Evolutionary conservation across 2,329 filamentous ascomycete species (phyloP).

Genomic region (Setomelanomma holmii): DNA sequence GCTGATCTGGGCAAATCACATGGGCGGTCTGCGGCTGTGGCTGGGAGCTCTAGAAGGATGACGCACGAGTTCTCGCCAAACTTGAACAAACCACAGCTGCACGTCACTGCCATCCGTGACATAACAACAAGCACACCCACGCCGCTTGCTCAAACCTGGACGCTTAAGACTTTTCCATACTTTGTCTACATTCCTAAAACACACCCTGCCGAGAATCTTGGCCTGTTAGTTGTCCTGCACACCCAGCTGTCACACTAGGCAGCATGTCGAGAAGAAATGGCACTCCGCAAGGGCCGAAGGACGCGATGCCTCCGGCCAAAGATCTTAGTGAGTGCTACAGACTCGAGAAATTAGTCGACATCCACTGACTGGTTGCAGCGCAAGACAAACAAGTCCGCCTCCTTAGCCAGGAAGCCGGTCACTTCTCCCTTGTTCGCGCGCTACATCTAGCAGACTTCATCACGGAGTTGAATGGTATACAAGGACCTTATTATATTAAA

Average conservation of each 20-base stretch:
- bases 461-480: conserved; percentile 75
- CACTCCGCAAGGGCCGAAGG: conserved; percentile 58
- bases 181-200: conserved; percentile 1
- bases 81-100: conserved; percentile 7
- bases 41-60: conserved; percentile 10
- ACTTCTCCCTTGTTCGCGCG: conserved; percentile 68
- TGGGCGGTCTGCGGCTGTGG: conserved; percentile 7
- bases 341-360: background rate
- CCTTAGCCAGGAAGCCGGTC: conserved; percentile 72
- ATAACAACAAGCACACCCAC: conserved; percentile 4
- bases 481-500: background rate
- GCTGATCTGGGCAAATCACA: conserved; percentile 15
- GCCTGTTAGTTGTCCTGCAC: background rate
- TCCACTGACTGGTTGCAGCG: conserved; percentile 52
- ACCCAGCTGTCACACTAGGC: background rate
- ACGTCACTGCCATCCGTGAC: conserved; percentile 7
- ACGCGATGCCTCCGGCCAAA: conserved; percentile 43
- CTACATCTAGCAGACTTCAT: conserved; percentile 85
- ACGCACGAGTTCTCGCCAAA: conserved; percentile 15
- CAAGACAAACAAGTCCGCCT: conserved; percentile 79
- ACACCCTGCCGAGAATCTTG: conserved; percentile 8
- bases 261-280: conserved; percentile 70
- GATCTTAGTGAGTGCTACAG: conserved; percentile 51
- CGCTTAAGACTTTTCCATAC: background rate
- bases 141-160: background rate